A percentile compares a stretch with the other conserved stretches of the same genome.
These are phyloP conservation scores for Cadophora sp. DNA, from an alignment of 2,329 filamentous ascomycete species.

Conservation along the genomic window DNA sequence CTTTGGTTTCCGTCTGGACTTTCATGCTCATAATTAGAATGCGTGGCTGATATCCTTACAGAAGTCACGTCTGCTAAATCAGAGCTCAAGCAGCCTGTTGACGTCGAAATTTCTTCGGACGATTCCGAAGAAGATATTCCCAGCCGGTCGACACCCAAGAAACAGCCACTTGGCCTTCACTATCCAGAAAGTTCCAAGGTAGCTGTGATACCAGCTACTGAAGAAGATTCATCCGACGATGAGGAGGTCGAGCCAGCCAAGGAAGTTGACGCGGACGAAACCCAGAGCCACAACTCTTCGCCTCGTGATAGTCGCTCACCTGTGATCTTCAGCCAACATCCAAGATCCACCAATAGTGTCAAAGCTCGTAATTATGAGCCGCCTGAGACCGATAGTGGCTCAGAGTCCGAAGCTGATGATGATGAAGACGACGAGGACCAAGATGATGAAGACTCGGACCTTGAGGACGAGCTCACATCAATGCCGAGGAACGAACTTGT, in stretches of 20 bases:
- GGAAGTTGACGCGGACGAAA: slow-evolving; percentile 28
- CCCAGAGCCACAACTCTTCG: slow-evolving; percentile 35
- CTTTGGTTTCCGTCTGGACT: not conserved
- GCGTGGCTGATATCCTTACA: not conserved
- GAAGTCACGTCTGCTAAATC: slow-evolving; percentile 5
- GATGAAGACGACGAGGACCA: slow-evolving; percentile 9
- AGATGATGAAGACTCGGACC: slow-evolving; percentile 7
- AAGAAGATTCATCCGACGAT: slow-evolving; percentile 20
- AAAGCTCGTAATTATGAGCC: slow-evolving; percentile 14
- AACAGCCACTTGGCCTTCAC: not conserved
- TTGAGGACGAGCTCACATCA: not conserved
- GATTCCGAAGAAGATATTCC: slow-evolving; percentile 28
- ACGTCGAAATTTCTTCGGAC: slow-evolving; percentile 16
- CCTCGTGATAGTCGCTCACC: slow-evolving; percentile 42
- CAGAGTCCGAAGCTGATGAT: slow-evolving; percentile 23
- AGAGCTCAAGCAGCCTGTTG: slow-evolving; percentile 1
- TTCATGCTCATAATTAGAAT: not conserved
- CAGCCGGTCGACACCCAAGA: not conserved
- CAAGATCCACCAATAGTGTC: not conserved
- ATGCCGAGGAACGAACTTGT: not conserved
- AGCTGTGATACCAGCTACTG: not conserved
- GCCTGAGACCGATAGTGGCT: slow-evolving; percentile 9
- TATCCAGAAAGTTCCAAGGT: not conserved
- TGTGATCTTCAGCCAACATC: slow-evolving; percentile 36
- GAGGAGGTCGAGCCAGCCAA: slow-evolving; percentile 11